Percentiles rank a stretch among this genome's conserved stretches.
Conservation (phyloP, 2,329 filamentous ascomycete genomes). For the Ustulina deusta region DNA sequence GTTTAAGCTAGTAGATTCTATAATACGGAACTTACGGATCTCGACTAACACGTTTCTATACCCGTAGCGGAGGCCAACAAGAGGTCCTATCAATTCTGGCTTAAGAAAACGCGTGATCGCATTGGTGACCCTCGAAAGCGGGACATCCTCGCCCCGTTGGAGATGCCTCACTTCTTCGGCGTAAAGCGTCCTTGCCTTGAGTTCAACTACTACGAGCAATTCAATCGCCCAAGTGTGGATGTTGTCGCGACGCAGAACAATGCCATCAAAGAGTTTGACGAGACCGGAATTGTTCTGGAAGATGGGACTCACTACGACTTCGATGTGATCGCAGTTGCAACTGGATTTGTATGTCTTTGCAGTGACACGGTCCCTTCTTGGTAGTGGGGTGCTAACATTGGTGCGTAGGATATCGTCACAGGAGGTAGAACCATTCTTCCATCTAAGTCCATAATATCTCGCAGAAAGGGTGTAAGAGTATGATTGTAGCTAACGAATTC, state of each 20-base stretch:
- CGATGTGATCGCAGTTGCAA: conserved; percentile 60
- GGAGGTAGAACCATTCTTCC: conserved; percentile 50
- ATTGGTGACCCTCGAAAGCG: conserved; percentile 62
- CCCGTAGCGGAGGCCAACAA: conserved; percentile 64
- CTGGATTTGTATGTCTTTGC: conserved; percentile 57
- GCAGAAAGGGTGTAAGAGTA: neutral
- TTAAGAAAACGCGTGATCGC: conserved; percentile 61
- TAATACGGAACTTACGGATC: no score
- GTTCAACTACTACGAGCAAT: conserved; percentile 60
- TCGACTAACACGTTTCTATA: no score
- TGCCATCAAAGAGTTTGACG: conserved; percentile 55
- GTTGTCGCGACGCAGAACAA: conserved; percentile 58
- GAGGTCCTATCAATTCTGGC: conserved; percentile 68
- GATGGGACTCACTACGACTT: conserved; percentile 58
- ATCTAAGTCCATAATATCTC: neutral
- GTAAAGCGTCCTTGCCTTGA: conserved; percentile 55
- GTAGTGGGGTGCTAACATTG: conserved; percentile 14
- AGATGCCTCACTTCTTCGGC: conserved; percentile 60
- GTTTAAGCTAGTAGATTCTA: no score
- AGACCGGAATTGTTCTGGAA: conserved; percentile 56
- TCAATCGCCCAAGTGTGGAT: conserved; percentile 59
- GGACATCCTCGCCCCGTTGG: conserved; percentile 64
- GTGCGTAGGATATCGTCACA: conserved; percentile 50
- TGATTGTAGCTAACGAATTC: neutral
- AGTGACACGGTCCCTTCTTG: neutral